phyloP scores from a whole-genome alignment of 306 rosid genomes.

The Vicia sativa region DNA sequence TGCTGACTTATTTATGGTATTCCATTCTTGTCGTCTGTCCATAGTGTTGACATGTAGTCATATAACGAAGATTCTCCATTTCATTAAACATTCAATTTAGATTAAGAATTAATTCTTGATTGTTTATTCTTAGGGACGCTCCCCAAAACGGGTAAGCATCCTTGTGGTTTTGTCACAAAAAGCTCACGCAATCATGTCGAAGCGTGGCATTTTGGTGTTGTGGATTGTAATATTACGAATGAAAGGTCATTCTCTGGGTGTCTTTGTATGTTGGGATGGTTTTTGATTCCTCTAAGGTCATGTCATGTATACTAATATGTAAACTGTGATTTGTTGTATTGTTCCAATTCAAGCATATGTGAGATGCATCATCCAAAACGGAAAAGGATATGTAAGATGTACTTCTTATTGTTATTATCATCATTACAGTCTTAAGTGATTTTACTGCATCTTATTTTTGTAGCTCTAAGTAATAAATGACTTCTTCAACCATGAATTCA shows the following conservation, averaged over 20 bases:
- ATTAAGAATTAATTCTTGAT: slow-evolving; percentile 49
- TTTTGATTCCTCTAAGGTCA: slow-evolving; percentile 34
- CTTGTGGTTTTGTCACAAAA: slow-evolving; percentile 49
- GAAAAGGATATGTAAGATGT: slow-evolving; percentile 35
- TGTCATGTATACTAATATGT: slow-evolving; percentile 51
- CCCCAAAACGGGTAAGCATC: slow-evolving; percentile 55
- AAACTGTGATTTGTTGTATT: slow-evolving; percentile 49
- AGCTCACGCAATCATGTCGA: slow-evolving; percentile 42
- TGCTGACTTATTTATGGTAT: slow-evolving; percentile 62
- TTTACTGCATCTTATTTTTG: slow-evolving; percentile 15
- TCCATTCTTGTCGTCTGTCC: slow-evolving; percentile 58
- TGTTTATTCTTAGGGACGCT: slow-evolving; percentile 71
- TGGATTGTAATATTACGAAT: slow-evolving; percentile 55
- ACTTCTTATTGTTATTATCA: neutral
- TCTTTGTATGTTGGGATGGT: slow-evolving; percentile 48
- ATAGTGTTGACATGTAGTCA: slow-evolving; percentile 69
- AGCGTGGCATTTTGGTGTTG: slow-evolving; percentile 46
- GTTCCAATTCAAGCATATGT: slow-evolving; percentile 46
- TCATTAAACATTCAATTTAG: slow-evolving; percentile 49
- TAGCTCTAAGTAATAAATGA: slow-evolving; percentile 17
- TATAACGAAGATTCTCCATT: slow-evolving; percentile 57
- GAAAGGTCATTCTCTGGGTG: slow-evolving; percentile 64
- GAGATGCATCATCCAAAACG: slow-evolving; percentile 36
- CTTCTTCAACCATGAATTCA: slow-evolving; percentile 20
- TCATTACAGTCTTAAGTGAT: slow-evolving; percentile 7